Base-by-base conservation (phyloP, 2,329 filamentous ascomycete species). In the Aschersonia sp. region DNA sequence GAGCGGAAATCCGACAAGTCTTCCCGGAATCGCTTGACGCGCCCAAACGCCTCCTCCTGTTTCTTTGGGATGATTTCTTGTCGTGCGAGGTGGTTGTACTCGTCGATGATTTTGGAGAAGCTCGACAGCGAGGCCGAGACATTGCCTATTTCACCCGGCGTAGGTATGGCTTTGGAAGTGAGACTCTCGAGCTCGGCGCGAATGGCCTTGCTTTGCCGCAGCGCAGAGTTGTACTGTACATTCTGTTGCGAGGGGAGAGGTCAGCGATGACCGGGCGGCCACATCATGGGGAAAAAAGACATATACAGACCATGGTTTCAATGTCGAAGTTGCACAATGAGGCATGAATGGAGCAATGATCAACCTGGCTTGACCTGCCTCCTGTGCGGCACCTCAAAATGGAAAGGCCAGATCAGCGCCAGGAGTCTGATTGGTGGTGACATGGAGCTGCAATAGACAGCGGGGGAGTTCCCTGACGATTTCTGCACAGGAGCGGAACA, bases 51-150 rank as follows among this genome's bases (percentile, higher is more conserved):
- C 60, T 97, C 95, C 50, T 92, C 83, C 56, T 94, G 86, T 67
- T 97, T 98, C 50, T 86, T 83, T 5, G 84, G 77, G 48, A 94
- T 89, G 32, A 95, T 79, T 65, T 98, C 92, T 58, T 90, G 85
- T 54, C 86, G 85, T 1, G 89, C 84, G 32, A 94, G 79, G 48
- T 77, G 76, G 58, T 84, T 79, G 71, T 98, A 98, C 61, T 95
- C 89, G 67, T 95, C 89, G 53, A 98, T 75, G 1, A 87, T 94
- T 51, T 92, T 87, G 44, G 84, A 79, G 64, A 98, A 88, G 50
- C 88, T 67, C 42, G 84, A 81, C 32, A 94, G 69, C 11, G 85
- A 85, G 22, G 81, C 83, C n/a, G 83, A 83, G 53, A 87, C 78
- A 64, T 87, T 84, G 59, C 83, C 83, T 64, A 72, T 59, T 51